Evolutionary conservation across 2,329 filamentous ascomycete genomes (phyloP).

Genomic region (Rutstroemia sp.): DNA sequence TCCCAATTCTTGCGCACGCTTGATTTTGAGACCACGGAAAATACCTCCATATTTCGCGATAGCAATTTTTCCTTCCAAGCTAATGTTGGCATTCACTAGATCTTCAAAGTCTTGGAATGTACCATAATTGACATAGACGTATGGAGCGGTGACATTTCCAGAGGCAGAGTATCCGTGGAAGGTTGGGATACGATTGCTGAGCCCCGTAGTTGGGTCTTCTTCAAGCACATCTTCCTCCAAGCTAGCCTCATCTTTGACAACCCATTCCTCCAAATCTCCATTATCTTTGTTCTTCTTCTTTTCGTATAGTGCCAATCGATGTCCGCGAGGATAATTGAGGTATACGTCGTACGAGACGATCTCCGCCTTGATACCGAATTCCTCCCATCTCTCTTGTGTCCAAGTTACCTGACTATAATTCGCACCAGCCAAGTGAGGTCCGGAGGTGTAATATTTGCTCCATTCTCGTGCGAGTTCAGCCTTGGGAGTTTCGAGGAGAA

Average conservation of each 20-base stretch:
- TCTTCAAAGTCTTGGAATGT: slow-evolving; percentile 82
- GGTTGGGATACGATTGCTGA: slow-evolving; percentile 69
- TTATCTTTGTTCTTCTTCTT: slow-evolving; percentile 36
- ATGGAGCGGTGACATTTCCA: slow-evolving; percentile 82
- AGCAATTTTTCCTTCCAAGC: slow-evolving; percentile 77
- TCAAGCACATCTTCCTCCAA: slow-evolving; percentile 78
- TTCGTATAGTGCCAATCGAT: slow-evolving; percentile 59
- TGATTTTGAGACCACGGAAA: slow-evolving; percentile 87
- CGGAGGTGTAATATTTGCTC: slow-evolving; percentile 71
- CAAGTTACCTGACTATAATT: slow-evolving; percentile 66
- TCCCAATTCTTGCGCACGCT: slow-evolving; percentile 83
- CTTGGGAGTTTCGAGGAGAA: slow-evolving; percentile 52
- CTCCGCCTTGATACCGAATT: slow-evolving; percentile 57
- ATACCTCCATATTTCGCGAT: slow-evolving; percentile 78
- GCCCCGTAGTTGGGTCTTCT: slow-evolving; percentile 71
- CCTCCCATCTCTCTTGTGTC: slow-evolving; percentile 67
- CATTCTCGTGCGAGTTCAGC: slow-evolving; percentile 56
- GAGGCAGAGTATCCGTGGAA: slow-evolving; percentile 94
- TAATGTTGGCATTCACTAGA: slow-evolving; percentile 65
- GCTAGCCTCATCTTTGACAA: slow-evolving; percentile 70
- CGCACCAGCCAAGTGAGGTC: slow-evolving; percentile 68
- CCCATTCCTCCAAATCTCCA: slow-evolving; percentile 39
- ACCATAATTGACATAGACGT: slow-evolving; percentile 88
- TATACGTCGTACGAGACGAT: slow-evolving; percentile 70
- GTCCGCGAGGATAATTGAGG: slow-evolving; percentile 68